Evolutionary conservation across 2,329 filamentous ascomycete species (phyloP).

Genomic region (Pestalotiopsis sp.): DNA sequence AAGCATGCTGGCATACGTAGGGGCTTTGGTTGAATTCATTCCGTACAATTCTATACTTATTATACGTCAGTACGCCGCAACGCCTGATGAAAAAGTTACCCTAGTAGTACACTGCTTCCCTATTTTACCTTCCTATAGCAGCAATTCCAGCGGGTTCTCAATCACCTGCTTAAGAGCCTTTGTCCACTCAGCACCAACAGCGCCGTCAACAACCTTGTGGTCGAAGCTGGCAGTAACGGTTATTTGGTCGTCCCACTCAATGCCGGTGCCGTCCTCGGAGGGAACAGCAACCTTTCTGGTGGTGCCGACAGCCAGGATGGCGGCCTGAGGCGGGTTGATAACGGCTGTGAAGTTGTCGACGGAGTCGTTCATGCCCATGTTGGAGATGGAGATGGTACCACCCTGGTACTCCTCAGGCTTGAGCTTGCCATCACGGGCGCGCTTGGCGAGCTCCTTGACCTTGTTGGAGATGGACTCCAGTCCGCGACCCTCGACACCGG

Average conservation of each 20-base stretch:
- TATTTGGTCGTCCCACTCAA: constrained; percentile 98
- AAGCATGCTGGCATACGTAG: not conserved
- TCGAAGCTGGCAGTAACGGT: constrained; percentile 94
- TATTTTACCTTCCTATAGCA: constrained; percentile 65
- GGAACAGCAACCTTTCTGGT: constrained; percentile 94
- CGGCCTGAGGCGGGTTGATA: constrained; percentile 97
- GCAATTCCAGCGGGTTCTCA: constrained; percentile 93
- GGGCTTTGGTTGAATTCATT: constrained; percentile 4
- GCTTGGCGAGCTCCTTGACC: constrained; percentile 97
- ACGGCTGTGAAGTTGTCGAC: constrained; percentile 97
- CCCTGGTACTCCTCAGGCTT: constrained; percentile 99
- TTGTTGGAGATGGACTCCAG: constrained; percentile 84
- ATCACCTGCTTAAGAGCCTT: constrained; percentile 95
- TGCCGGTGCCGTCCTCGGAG: constrained; percentile 75
- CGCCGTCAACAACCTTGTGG: constrained; percentile 98
- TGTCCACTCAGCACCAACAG: constrained; percentile 95
- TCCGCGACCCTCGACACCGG: constrained; percentile 82
- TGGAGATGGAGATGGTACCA: constrained; percentile 98
- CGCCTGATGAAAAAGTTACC: constrained; percentile 11
- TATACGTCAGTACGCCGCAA: constrained; percentile 13
- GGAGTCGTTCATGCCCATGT: constrained; percentile 99
- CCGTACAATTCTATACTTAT: constrained; percentile 13
- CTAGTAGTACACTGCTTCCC: constrained; percentile 11
- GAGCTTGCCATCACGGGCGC: constrained; percentile 93
- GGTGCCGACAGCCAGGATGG: constrained; percentile 92